phyloP scores from a whole-genome alignment of 805 yeast species.

The Groenewaldozyma salmanticensis region DNA sequence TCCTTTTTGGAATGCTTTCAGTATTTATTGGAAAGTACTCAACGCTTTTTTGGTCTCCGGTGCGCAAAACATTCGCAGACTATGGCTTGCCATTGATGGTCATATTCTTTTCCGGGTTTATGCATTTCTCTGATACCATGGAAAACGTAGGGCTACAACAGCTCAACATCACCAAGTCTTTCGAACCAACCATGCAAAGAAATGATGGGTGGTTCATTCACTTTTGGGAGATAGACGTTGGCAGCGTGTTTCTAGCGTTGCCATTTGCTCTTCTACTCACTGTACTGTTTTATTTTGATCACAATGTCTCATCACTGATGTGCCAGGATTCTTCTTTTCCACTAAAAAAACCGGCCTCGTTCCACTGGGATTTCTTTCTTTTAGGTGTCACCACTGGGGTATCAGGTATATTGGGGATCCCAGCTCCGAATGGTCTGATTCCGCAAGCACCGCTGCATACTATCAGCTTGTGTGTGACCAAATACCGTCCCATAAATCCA shows the following conservation, averaged over 20 bases:
- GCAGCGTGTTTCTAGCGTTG: slow-evolving; percentile 75
- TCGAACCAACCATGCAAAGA: slow-evolving; percentile 52
- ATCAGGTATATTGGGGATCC: slow-evolving; percentile 80
- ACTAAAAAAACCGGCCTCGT: slow-evolving; percentile 73
- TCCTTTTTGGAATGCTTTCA: slow-evolving; percentile 60
- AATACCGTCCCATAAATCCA: slow-evolving; percentile 18
- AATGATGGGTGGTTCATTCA: slow-evolving; percentile 66
- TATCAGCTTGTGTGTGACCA: slow-evolving; percentile 54
- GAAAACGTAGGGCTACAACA: slow-evolving; percentile 44
- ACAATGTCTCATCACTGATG: slow-evolving; percentile 86
- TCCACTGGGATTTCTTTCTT: slow-evolving; percentile 85
- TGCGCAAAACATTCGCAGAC: slow-evolving; percentile 69
- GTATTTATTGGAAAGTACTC: slow-evolving; percentile 51
- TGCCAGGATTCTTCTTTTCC: slow-evolving; percentile 81
- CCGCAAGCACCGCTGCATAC: slow-evolving; percentile 98
- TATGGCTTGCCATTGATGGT: slow-evolving; percentile 80
- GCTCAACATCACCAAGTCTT: slow-evolving; percentile 64
- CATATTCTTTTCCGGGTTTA: slow-evolving; percentile 83
- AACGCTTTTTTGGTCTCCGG: slow-evolving; percentile 46
- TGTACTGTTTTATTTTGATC: slow-evolving; percentile 84
- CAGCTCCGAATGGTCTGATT: slow-evolving; percentile 92
- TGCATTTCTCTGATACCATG: slow-evolving; percentile 81
- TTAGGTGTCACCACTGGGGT: slow-evolving; percentile 82
- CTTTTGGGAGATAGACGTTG: slow-evolving; percentile 65
- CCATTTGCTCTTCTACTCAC: slow-evolving; percentile 89